A percentile compares a stretch with the other conserved stretches of the same genome.
Evolutionary conservation across 306 rosid genomes (phyloP).

Genomic region (Cucurbita pepo): DNA sequence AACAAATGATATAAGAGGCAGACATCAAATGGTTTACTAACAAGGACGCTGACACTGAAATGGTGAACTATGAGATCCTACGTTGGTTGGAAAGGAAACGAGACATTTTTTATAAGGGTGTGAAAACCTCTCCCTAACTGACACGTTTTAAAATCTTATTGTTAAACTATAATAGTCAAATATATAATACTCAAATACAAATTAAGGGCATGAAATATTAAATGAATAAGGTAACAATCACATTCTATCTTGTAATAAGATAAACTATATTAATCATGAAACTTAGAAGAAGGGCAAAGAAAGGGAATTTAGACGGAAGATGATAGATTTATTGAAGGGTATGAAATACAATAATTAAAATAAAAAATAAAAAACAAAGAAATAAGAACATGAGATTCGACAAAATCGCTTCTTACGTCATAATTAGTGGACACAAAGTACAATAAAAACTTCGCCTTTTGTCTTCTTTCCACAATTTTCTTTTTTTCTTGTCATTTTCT

Average conservation of each 20-base stretch:
- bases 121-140: too few relatives aligned
- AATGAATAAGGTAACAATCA: too few relatives aligned
- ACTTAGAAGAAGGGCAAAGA: background rate
- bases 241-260: background rate
- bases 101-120: too few relatives aligned
- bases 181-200: too few relatives aligned
- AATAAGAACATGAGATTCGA: conserved; percentile 28
- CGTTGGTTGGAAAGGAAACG: too few relatives aligned
- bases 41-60: too few relatives aligned
- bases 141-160: too few relatives aligned
- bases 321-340: background rate
- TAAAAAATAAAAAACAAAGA: conserved; percentile 17
- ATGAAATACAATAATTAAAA: conserved; percentile 7
- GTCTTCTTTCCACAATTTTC: background rate
- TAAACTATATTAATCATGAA: background rate
- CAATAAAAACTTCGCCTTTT: background rate
- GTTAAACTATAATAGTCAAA: too few relatives aligned
- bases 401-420: conserved; percentile 13
- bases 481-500: background rate
- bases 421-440: conserved; percentile 5
- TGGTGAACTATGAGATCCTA: too few relatives aligned
- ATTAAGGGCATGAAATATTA: too few relatives aligned
- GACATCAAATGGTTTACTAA: too few relatives aligned
- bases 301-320: background rate
- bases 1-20: too few relatives aligned